phyloP scores from a whole-genome alignment of 78 protist genomes.

The Bodo saltans region DNA sequence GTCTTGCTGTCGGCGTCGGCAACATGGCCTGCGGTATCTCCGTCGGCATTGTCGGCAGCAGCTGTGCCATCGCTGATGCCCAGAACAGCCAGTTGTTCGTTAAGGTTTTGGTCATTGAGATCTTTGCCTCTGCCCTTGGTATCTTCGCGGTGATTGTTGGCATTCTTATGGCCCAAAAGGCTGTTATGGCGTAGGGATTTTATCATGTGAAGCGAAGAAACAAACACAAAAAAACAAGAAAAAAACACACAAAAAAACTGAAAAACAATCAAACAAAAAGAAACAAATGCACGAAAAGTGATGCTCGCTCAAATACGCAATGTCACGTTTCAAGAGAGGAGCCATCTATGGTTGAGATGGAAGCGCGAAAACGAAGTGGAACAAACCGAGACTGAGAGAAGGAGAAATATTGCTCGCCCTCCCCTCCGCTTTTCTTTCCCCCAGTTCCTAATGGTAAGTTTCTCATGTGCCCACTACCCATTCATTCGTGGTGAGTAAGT shows the following conservation, averaged over 20 bases:
- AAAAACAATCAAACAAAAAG: background rate
- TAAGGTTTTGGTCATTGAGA: constrained; percentile 86
- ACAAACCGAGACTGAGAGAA: no score
- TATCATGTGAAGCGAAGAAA: constrained; percentile 3
- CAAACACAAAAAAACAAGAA: background rate
- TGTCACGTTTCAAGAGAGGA: no score
- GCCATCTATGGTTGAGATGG: no score
- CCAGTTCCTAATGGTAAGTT: no score
- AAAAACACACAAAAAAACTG: background rate
- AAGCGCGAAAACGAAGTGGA: no score
- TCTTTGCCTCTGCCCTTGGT: constrained; percentile 91
- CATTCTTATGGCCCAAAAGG: constrained; percentile 52
- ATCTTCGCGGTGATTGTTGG: constrained; percentile 91
- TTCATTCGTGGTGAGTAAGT: no score
- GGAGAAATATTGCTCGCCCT: no score
- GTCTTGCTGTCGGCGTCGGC: constrained; percentile 76
- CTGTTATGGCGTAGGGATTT: constrained; percentile 9
- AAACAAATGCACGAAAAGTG: constrained; percentile 3
- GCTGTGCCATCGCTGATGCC: constrained; percentile 97
- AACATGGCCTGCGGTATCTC: constrained; percentile 77
- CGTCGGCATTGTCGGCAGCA: constrained; percentile 54
- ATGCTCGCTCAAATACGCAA: background rate
- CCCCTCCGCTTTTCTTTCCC: no score
- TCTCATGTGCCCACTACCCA: no score
- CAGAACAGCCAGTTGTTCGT: constrained; percentile 85